Base-by-base conservation (phyloP, 2,329 filamentous ascomycete species). In the Phialophora macrospora region DNA sequence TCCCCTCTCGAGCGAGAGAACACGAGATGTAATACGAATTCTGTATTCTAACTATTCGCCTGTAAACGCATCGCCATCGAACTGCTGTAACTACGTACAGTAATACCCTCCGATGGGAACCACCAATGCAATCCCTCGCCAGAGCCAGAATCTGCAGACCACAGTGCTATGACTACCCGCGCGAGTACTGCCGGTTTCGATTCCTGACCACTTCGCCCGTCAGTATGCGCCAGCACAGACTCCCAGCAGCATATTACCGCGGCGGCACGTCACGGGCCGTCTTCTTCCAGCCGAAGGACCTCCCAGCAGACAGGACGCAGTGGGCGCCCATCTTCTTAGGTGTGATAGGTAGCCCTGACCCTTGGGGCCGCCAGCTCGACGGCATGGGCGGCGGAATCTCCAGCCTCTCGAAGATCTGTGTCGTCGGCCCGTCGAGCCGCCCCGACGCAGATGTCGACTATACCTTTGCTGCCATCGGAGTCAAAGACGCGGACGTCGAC, bases 251-350 rank as follows among this genome's bases (percentile, higher is more conserved):
- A 51, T 89, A 88, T 75, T 88, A 88, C 74, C 85, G 88, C 55
- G 88, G 88, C 59, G 88, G 89, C 28, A 90, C 88, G n/a, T 90
- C 88, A 17, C 85, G 88, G 65, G 88, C 86, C 14, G 79, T 91
- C 34, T 82, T 91, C 70, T 83, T 89, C 74, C 79, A 82, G 20
- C 73, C 79, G 28, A 72, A 78, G n/a, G 76, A 87, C 70, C 80
- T 89, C 0, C 86, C 87, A 11, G 30, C 24, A 11, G 52, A 55
- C 17, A 55, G 52, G 17, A 2, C 52, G 28, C 24, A 66, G 52
- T 70, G 68, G 68, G 12, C 24, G 62, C 62, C 8, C 57, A 66
- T 67, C 66, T 55, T 70, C 65, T 44, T 61, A 59, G 22, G 57
- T 59, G 9, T 71, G 48, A 58, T 71, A 57, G 70, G 70, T 17